A percentile compares a stretch with the other conserved stretches of the same genome.
Conservation (phyloP, 2,329 filamentous ascomycete genomes). For the Beauveria sp. region DNA sequence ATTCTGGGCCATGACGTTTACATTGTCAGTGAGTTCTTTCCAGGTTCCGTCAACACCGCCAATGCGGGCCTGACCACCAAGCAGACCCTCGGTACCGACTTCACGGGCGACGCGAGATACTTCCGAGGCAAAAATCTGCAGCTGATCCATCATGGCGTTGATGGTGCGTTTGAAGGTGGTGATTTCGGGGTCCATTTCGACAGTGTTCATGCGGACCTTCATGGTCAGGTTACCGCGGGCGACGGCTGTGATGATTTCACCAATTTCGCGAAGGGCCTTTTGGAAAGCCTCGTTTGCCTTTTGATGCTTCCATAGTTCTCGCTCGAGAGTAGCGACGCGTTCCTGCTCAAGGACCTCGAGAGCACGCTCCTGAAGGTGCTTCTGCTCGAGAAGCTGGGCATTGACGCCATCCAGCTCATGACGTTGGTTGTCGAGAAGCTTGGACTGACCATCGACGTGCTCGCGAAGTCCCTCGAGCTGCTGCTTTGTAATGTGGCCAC, state of each 20-base stretch:
- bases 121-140: constrained; percentile 93
- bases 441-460: constrained; percentile 88
- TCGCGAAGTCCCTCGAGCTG: constrained; percentile 80
- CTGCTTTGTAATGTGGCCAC: constrained; percentile 62
- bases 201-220: constrained; percentile 90
- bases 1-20: constrained; percentile 79
- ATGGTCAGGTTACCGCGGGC: constrained; percentile 93
- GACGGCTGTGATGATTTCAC: constrained; percentile 93
- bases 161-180: constrained; percentile 97
- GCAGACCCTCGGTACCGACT: constrained; percentile 89
- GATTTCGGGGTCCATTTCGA: constrained; percentile 97
- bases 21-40: constrained; percentile 92
- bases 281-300: constrained; percentile 98
- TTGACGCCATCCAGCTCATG: constrained; percentile 80
- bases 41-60: constrained; percentile 93
- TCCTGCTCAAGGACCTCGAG: constrained; percentile 77
- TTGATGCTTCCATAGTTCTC: constrained; percentile 93
- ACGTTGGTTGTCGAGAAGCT: constrained; percentile 81
- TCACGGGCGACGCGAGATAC: constrained; percentile 91
- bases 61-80: constrained; percentile 89
- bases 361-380: constrained; percentile 74
- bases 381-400: constrained; percentile 77
- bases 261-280: constrained; percentile 92
- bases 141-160: constrained; percentile 98
- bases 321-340: constrained; percentile 81